Percentiles rank a stretch among this genome's conserved stretches.
Evolutionary conservation across 176 grass and related monocot species (phyloP).

Genomic region (Triticum monococcum): DNA sequence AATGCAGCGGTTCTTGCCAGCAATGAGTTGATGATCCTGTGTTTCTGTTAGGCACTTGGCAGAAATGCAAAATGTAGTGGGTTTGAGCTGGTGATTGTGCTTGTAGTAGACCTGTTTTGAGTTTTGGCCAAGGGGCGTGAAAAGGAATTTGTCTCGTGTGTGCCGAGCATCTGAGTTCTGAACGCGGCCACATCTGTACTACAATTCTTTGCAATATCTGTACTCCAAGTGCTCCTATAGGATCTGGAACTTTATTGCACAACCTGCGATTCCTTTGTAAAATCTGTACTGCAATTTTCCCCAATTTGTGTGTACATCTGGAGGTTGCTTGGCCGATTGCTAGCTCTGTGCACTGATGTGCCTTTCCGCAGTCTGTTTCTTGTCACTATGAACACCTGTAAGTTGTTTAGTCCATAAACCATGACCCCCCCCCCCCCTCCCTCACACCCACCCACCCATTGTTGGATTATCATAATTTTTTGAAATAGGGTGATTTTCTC

Average conservation of each 20-base stretch:
- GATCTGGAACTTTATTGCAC: no score
- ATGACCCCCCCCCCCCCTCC: no score
- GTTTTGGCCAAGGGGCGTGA: neutral
- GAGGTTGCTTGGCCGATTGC: no score
- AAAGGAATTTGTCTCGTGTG: neutral
- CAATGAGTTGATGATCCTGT: neutral
- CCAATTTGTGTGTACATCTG: no score
- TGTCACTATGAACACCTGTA: no score
- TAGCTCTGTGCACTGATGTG: no score
- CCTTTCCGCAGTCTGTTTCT: no score
- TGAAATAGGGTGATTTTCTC: neutral
- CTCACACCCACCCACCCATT: neutral
- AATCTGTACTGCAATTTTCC: no score
- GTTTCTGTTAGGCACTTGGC: neutral
- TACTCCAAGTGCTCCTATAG: no score
- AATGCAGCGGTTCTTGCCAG: neutral
- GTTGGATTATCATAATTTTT: neutral
- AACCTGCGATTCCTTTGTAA: no score
- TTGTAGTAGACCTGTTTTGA: neutral
- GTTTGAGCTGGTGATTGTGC: neutral
- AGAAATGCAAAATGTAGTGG: neutral
- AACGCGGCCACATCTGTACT: neutral
- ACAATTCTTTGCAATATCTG: neutral
- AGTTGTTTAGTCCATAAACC: no score
- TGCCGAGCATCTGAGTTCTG: neutral